A percentile compares a stretch with the other conserved stretches of the same genome.
These are phyloP conservation scores for Aquilaria malaccensis DNA, from an alignment of 345 rosid genomes.

Conservation along the genomic window DNA sequence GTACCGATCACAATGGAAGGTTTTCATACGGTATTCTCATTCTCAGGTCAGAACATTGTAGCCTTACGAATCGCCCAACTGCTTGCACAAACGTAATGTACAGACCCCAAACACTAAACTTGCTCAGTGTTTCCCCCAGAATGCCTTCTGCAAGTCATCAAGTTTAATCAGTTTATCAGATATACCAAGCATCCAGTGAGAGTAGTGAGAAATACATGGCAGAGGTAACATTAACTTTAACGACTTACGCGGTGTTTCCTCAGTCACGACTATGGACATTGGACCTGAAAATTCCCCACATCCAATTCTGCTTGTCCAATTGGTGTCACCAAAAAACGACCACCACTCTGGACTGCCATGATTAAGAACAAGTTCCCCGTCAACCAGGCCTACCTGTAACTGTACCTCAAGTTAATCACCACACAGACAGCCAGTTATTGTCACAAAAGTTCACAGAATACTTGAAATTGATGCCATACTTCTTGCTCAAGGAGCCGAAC, in stretches of 20 bases:
- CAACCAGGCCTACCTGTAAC: constrained; percentile 56
- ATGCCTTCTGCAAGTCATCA: constrained; percentile 53
- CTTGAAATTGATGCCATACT: constrained; percentile 26
- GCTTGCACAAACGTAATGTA: constrained; percentile 92
- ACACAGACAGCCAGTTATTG: too few relatives aligned
- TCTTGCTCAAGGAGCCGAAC: constrained; percentile 76
- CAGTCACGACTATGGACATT: constrained; percentile 76
- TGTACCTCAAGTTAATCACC: not conserved
- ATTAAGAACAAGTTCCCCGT: constrained; percentile 71
- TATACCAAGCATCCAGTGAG: not conserved
- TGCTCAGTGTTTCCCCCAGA: constrained; percentile 91
- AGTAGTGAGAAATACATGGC: not conserved
- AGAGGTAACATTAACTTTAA: not conserved
- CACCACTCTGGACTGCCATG: constrained; percentile 65
- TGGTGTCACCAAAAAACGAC: constrained; percentile 65
- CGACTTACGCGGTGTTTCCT: constrained; percentile 95
- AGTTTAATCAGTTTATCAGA: constrained; percentile 2
- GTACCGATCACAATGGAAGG: constrained; percentile 76
- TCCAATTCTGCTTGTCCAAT: constrained; percentile 41
- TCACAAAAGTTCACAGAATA: not conserved
- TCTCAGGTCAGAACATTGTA: constrained; percentile 82
- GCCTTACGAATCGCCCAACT: constrained; percentile 89
- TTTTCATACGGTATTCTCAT: constrained; percentile 28
- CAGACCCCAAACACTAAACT: constrained; percentile 95
- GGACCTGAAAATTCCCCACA: constrained; percentile 80